Conservation (phyloP, 2,329 filamentous ascomycete species). For the Paramyrothecium sp. region DNA sequence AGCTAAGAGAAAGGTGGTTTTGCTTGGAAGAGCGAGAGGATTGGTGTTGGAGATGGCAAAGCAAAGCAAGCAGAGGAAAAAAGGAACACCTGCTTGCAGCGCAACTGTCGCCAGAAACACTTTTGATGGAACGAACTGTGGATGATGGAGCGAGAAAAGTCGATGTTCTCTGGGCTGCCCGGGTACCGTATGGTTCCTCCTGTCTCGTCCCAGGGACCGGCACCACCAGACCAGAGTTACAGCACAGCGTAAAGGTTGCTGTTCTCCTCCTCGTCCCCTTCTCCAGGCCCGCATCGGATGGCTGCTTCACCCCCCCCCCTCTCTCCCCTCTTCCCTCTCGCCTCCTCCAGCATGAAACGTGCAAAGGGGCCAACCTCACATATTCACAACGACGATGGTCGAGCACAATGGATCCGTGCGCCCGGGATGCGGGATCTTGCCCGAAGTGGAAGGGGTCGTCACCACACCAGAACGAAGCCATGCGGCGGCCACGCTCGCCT, state of each 20-base stretch:
- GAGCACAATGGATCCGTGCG: background rate
- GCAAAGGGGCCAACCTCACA: constrained; percentile 1
- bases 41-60: background rate
- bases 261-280: too few relatives aligned
- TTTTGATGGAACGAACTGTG: background rate
- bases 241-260: too few relatives aligned
- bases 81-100: background rate
- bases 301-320: too few relatives aligned
- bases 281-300: too few relatives aligned
- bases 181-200: background rate
- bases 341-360: background rate
- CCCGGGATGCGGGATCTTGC: background rate
- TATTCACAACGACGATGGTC: background rate
- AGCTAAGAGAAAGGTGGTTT: background rate
- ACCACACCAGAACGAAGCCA: background rate
- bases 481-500: too few relatives aligned
- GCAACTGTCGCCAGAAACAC: background rate
- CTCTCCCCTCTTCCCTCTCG: background rate
- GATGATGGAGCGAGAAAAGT: background rate
- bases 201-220: too few relatives aligned
- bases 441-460: background rate
- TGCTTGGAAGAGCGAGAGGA: background rate
- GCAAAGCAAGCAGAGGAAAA: background rate
- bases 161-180: background rate
- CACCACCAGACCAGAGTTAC: too few relatives aligned